These are phyloP conservation scores for Vigna trinervia DNA, from an alignment of 306 rosid species.

Conservation along the genomic window DNA sequence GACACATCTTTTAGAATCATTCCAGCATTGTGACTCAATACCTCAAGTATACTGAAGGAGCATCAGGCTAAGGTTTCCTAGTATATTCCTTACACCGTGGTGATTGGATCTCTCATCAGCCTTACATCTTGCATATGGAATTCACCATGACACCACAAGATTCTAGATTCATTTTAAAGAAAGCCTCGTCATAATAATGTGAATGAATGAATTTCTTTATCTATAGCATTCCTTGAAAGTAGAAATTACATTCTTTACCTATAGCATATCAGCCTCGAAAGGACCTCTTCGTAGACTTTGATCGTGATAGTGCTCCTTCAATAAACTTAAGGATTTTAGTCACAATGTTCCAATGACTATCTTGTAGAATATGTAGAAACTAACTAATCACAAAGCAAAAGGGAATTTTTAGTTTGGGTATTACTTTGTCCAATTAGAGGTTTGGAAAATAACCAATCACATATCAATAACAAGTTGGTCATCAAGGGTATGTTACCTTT, in stretches of 20 bases:
- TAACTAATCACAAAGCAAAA: neutral
- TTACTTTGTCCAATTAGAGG: neutral
- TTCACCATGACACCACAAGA: neutral
- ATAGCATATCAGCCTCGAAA: neutral
- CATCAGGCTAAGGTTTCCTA: neutral
- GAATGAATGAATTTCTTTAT: neutral
- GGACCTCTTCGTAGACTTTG: neutral
- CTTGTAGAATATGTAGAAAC: neutral
- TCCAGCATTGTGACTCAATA: neutral
- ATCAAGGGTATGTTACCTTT: neutral
- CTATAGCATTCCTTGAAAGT: neutral
- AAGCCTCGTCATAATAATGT: neutral
- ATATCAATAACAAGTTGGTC: neutral
- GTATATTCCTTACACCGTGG: neutral
- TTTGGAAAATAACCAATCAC: neutral
- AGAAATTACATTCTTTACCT: neutral
- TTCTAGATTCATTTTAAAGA: neutral
- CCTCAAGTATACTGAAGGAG: neutral
- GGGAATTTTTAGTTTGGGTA: neutral
- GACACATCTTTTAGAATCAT: too few relatives aligned
- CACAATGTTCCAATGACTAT: neutral
- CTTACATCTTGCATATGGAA: neutral
- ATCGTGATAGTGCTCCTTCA: neutral
- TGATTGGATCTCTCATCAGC: neutral
- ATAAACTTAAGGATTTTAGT: neutral